Conservation (phyloP, 1,284 basidiomycete genomes). For the Ceratobasidium sp. region DNA sequence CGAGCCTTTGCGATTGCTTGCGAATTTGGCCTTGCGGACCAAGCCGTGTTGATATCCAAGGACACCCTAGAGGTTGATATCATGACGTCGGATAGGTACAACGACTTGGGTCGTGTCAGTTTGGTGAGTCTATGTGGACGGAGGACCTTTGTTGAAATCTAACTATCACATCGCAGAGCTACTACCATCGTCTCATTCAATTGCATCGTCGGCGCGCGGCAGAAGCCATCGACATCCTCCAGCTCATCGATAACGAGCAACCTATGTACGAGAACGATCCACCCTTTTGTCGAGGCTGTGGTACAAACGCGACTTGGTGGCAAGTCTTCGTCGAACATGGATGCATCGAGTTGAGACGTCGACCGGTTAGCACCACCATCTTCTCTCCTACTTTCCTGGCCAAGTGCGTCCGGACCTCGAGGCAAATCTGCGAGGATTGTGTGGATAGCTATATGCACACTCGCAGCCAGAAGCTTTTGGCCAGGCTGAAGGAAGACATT, state of each 20-base stretch:
- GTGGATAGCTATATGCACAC: slow-evolving; percentile 35
- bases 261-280: slow-evolving; percentile 43
- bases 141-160: not conserved
- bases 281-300: slow-evolving; percentile 35
- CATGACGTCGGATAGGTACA: slow-evolving; percentile 36
- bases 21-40: slow-evolving; percentile 39
- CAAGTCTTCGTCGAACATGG: slow-evolving; percentile 43
- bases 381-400: slow-evolving; percentile 46
- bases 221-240: slow-evolving; percentile 32
- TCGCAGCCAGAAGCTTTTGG: slow-evolving; percentile 40
- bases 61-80: slow-evolving; percentile 45
- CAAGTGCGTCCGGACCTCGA: slow-evolving; percentile 40
- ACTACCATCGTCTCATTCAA: slow-evolving; percentile 42
- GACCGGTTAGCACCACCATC: slow-evolving; percentile 32
- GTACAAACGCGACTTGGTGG: slow-evolving; percentile 47
- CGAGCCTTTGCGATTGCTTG: slow-evolving; percentile 45
- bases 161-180: slow-evolving; percentile 13
- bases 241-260: slow-evolving; percentile 17
- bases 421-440: slow-evolving; percentile 35
- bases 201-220: slow-evolving; percentile 41
- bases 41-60: slow-evolving; percentile 39
- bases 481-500: slow-evolving; percentile 45
- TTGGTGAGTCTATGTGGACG: slow-evolving; percentile 9
- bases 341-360: slow-evolving; percentile 29
- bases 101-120: slow-evolving; percentile 41